phyloP scores from a whole-genome alignment of 495 filamentous ascomycete genomes.

The Aspergillus wentii region DNA sequence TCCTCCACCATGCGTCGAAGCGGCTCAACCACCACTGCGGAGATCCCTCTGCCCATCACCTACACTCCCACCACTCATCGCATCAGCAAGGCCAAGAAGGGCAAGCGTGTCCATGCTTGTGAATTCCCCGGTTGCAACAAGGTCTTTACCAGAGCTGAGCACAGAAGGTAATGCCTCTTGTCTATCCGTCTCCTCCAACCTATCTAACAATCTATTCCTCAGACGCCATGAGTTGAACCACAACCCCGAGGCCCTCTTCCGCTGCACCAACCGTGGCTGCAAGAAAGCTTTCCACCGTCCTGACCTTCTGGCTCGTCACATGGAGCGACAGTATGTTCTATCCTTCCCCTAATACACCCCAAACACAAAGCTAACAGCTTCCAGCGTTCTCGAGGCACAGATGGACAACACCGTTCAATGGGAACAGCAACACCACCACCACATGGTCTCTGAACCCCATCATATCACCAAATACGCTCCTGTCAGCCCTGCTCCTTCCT shows the following conservation, averaged over 20 bases:
- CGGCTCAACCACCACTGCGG: constrained; percentile 13
- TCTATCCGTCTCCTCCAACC: not conserved
- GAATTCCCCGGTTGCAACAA: constrained; percentile 59
- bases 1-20: constrained; percentile 22
- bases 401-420: constrained; percentile 27
- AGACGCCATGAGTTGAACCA: constrained; percentile 89
- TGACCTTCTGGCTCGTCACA: constrained; percentile 74
- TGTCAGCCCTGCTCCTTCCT: constrained; percentile 18
- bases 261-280: constrained; percentile 64
- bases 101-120: constrained; percentile 72
- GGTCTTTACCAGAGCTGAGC: constrained; percentile 84
- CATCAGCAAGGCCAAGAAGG: constrained; percentile 80
- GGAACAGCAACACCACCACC: constrained; percentile 20
- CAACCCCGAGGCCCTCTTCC: constrained; percentile 60
- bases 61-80: constrained; percentile 70
- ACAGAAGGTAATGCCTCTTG: constrained; percentile 57
- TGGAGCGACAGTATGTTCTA: constrained; percentile 71
- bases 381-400: constrained; percentile 38
- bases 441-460: constrained; percentile 19
- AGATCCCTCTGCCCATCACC: constrained; percentile 35
- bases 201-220: constrained; percentile 7
- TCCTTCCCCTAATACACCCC: no score
- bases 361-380: constrained; percentile 6
- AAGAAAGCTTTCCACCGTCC: constrained; percentile 74
- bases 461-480: constrained; percentile 23